Evolutionary conservation across 306 rosid species (phyloP).

Genomic region (Cucumis cinereus): DNA sequence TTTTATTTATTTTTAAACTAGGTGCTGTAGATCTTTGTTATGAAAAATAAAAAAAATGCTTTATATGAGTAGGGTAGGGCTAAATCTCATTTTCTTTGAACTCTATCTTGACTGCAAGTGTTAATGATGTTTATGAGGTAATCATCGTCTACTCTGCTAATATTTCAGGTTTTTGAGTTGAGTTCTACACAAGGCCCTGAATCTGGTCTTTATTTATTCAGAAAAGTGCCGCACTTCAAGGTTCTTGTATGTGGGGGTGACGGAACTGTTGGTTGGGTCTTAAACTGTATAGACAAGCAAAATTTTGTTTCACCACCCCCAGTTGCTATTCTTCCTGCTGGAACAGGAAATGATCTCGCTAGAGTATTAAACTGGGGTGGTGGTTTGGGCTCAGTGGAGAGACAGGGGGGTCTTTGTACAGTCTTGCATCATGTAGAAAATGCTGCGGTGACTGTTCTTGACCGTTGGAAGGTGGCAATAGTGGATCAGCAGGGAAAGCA

Average conservation of each 20-base stretch:
- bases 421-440: conserved; percentile 80
- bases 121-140: background rate
- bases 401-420: conserved; percentile 95
- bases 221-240: conserved; percentile 92
- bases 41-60: background rate
- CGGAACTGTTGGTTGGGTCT: conserved; percentile 98
- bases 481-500: conserved; percentile 56
- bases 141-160: background rate
- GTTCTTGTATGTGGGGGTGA: conserved; percentile 96
- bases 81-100: background rate
- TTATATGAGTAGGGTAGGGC: background rate
- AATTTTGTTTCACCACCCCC: conserved; percentile 98
- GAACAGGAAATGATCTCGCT: conserved; percentile 97
- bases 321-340: conserved; percentile 97
- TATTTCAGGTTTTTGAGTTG: conserved; percentile 63
- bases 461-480: conserved; percentile 80
- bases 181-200: conserved; percentile 90
- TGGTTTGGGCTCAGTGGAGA: conserved; percentile 95
- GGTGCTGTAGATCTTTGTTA: background rate
- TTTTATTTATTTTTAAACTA: background rate
- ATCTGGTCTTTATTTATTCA: conserved; percentile 74
- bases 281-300: conserved; percentile 81
- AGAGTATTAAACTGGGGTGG: conserved; percentile 98
- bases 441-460: conserved; percentile 96
- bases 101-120: background rate